Percentiles rank a stretch among this genome's conserved stretches.
Evolutionary conservation across 345 rosid species (phyloP).

Genomic region (Melaleuca quinquenervia): DNA sequence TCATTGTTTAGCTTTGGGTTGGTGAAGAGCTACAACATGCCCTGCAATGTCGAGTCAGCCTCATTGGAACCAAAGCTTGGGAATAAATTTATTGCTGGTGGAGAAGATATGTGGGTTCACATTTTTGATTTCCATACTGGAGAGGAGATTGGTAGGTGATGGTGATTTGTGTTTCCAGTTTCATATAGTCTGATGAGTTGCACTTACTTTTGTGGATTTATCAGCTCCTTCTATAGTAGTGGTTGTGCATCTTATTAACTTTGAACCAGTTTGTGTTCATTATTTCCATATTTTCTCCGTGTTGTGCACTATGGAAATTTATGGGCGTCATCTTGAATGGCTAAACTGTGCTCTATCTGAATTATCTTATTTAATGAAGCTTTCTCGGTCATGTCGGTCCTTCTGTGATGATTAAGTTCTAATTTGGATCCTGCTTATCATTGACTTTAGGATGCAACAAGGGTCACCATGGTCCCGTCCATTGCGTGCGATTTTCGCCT

Average conservation of each 20-base stretch:
- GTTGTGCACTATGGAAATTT: not conserved
- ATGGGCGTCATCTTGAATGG: not conserved
- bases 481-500: constrained; percentile 85
- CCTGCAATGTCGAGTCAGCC: constrained; percentile 65
- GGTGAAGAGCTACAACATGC: constrained; percentile 87
- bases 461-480: constrained; percentile 99
- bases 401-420: not conserved
- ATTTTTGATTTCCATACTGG: constrained; percentile 75
- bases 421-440: not conserved
- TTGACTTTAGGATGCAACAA: constrained; percentile 77
- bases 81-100: constrained; percentile 76
- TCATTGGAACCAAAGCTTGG: constrained; percentile 78
- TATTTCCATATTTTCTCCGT: not conserved
- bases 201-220: not conserved
- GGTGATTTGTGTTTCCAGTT: not conserved
- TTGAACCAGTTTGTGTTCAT: not conserved
- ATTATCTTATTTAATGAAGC: not conserved
- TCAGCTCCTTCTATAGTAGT: not conserved
- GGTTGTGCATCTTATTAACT: not conserved
- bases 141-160: constrained; percentile 49
- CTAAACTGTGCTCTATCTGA: not conserved
- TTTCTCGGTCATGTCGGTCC: not conserved
- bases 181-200: not conserved
- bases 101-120: constrained; percentile 91
- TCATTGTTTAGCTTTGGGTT: constrained; percentile 55